Evolutionary conservation across 768 basidiomycete genomes (phyloP), one percentile per base, ranked within the genome.

Genomic region (Termitomyces sp.): DNA sequence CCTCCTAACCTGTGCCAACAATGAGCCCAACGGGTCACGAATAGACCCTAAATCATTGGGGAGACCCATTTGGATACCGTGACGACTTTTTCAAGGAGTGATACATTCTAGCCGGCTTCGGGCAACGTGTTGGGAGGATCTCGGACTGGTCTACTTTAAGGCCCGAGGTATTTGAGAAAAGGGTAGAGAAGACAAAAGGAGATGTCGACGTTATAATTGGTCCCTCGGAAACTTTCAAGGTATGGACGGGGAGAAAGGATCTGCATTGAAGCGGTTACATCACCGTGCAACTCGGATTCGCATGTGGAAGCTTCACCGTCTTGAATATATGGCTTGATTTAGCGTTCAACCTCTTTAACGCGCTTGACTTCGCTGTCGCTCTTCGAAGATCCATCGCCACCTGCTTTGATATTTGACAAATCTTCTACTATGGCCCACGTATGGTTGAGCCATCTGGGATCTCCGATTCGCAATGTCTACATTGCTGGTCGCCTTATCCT

Each of bases 181-280:
- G 3, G 53, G 55, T n/a, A 33, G 55, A n/a, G 33, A 30, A 47
- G 60, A 43, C 55, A 48, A 47, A 9, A 20, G 18, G 30, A 50
- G 48, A 10, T n/a, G n/a, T n/a, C n/a, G n/a, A n/a, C 7, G 9
- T n/a, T n/a, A 16, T 10, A n/a, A 10, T 12, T 20, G 32, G 49
- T 33, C 49, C 48, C 32, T 36, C 30, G 47, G 12, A 28, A 48
- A 18, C 5, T 58, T 44, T 35, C 36, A 47, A 54, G 36, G 30
- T 56, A 58, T 28, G 57, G 58, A 26, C 60, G 48, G n/a, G 36
- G 50, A 32, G 57, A 55, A 18, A 58, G 61, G 46, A 58, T 58
- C 52, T 30, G 32, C 33, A 46, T 55, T 41, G 57, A 58, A 30
- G 61, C 55, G 10, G 57, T 61, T 50, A 53, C 46, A n/a, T 50